Evolutionary conservation across 176 grass and related monocot genomes (phyloP), one percentile per base, ranked within the genome.

Genomic region (Leersia perrieri): DNA sequence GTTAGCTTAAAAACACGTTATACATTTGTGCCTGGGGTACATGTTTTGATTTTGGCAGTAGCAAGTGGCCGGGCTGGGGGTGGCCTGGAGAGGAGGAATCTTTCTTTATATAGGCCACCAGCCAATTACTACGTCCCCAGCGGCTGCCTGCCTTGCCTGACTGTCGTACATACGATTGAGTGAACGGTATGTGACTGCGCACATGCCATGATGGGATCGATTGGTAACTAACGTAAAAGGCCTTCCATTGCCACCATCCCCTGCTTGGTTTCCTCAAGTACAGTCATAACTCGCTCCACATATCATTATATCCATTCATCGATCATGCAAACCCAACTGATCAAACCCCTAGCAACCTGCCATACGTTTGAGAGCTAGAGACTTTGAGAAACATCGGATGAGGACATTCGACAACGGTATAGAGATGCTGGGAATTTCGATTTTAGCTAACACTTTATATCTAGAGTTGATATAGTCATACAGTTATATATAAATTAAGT

Each of bases 171-270:
- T 68, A 55, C 33, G 53, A 7, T 31, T 18, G 63, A 18, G 63
- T 3, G 61, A 61, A n/a, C n/a, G n/a, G n/a, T n/a, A n/a, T n/a
- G 58, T 25, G 58, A 82, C 39, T 60, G 23, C 66, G 73, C 84
- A 87, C 84, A 76, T 82, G 84, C 69, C 80, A 9, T 85, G 75
- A 93, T 82, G 75, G 62, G 73, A 88, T 88, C 81, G 26, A 74
- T 79, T 5, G 80, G 76, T 38, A 73, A 72, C 78, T 71, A 79
- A 79, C 85, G 76, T 73, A 66, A 60, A 45, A 32, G 61, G 11
- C 18, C 76, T 80, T 89, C 70, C 62, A 40, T 32, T 29, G 16
- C 51, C 83, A 90, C 67, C 78, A 27, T 75, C 36, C 42, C 32
- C 34, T 76, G 49, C 26, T 69, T 71, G 77, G 33, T 55, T 77